These are phyloP conservation scores for Termitomyces sp. DNA, from an alignment of 768 basidiomycete species.

Conservation along the genomic window DNA sequence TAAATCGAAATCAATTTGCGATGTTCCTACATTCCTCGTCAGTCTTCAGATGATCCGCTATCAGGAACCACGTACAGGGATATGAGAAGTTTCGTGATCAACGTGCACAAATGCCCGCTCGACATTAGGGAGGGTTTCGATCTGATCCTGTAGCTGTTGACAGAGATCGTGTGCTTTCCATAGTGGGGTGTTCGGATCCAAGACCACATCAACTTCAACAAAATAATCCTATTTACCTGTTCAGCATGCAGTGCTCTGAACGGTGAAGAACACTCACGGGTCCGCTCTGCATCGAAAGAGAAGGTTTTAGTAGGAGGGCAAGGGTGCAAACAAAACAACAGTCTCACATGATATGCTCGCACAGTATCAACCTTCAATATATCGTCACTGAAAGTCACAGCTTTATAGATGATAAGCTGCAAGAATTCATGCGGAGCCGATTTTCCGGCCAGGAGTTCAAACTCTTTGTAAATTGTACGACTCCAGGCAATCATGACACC, in stretches of 20 bases:
- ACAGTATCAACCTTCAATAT: conserved; percentile 90
- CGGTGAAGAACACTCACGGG: conserved; percentile 41
- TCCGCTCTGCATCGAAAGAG: conserved; percentile 46
- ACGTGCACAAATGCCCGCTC: conserved; percentile 94
- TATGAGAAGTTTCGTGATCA: conserved; percentile 88
- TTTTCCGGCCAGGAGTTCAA: conserved; percentile 85
- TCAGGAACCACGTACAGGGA: conserved; percentile 30
- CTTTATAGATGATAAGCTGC: conserved; percentile 90
- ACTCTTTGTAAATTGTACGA: conserved; percentile 73
- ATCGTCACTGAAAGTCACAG: conserved; percentile 80
- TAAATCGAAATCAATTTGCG: conserved; percentile 29
- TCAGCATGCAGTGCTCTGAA: background rate
- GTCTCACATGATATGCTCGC: conserved; percentile 81
- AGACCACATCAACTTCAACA: conserved; percentile 94
- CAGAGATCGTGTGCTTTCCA: conserved; percentile 86
- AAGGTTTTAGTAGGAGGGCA: conserved; percentile 5
- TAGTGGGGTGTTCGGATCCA: conserved; percentile 82
- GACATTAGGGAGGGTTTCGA: conserved; percentile 85
- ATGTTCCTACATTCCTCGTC: conserved; percentile 35
- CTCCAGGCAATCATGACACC: conserved; percentile 79
- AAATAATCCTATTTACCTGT: conserved; percentile 62
- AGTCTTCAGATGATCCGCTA: background rate
- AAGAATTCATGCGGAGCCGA: conserved; percentile 89
- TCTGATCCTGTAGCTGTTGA: conserved; percentile 81
- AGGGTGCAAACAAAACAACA: background rate